phyloP scores from a whole-genome alignment of 2,329 filamentous ascomycete genomes.

The Aureobasidium sp. region DNA sequence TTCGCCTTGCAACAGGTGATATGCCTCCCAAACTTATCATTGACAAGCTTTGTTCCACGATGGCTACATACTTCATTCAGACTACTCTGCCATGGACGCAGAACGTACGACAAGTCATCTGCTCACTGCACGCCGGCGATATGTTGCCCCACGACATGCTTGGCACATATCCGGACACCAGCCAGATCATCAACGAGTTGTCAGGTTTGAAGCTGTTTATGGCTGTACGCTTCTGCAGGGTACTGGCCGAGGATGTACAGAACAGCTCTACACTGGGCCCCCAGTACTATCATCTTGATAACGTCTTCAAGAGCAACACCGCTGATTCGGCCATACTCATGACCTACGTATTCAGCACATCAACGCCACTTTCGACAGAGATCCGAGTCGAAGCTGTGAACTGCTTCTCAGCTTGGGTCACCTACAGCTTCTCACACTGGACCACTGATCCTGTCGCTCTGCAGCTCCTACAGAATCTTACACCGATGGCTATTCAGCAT shows the following conservation, averaged over 20 bases:
- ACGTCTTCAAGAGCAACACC: conserved; percentile 2
- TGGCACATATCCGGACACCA: background rate
- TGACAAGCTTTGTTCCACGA: conserved; percentile 67
- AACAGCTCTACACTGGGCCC: background rate
- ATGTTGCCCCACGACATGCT: conserved; percentile 13
- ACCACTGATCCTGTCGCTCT: conserved; percentile 49
- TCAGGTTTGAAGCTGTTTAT: background rate
- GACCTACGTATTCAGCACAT: background rate
- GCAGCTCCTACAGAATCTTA: conserved; percentile 50
- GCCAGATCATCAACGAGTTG: background rate
- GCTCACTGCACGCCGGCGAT: background rate
- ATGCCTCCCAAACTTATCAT: conserved; percentile 43
- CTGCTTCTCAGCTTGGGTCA: conserved; percentile 52
- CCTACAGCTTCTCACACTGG: conserved; percentile 60
- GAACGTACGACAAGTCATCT: conserved; percentile 54
- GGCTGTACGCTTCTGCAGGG: conserved; percentile 5
- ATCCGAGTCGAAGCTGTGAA: conserved; percentile 23
- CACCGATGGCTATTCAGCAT: conserved; percentile 51
- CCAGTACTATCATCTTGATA: conserved; percentile 7
- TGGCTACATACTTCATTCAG: conserved; percentile 67
- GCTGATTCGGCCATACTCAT: conserved; percentile 4
- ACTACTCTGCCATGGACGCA: conserved; percentile 57
- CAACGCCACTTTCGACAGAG: background rate
- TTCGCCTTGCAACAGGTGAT: conserved; percentile 16
- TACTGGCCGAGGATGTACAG: conserved; percentile 6